Base-by-base conservation (phyloP, 306 rosid species). In the Cicer pinnatifidum region DNA sequence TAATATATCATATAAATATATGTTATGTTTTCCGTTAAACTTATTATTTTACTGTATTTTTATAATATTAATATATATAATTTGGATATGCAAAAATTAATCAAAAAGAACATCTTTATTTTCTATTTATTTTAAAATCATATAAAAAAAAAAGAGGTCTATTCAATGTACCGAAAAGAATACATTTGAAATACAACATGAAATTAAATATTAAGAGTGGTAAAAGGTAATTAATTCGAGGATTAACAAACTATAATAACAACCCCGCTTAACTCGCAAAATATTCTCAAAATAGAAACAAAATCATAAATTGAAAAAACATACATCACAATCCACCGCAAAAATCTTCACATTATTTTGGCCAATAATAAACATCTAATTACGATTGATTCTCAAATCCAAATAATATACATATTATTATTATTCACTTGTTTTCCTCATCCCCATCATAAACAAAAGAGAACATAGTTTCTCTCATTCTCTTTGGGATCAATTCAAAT, bases 391-490 rank as follows among this genome's bases (percentile, higher is more conserved):
- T 5, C 10, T 3, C 53, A 9, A 33, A 6, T 28, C 5, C 35
- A 28, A 28, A 28, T 28, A 28, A 3, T 28, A 28, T 28, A 28
- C 35, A 28, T 28, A 28, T 28, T 28, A 28, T 3, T 28, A 9
- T 64, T 19, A 7, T 19, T 64, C 8, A 20, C 17, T 66, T 11
- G 6, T 45, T 12, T 45, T 70, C 77, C 78, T 12, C 15, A 62
- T 13, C 23, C 81, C 57, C 65, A 82, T 57, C 75, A 86, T 72
- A 83, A 53, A 80, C 84, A 39, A 9, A 48, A 48, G 4, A 15
- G 46, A 8, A 28, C 35, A 28, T 10, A 6, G 52, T 59, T 67
- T 74, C 64, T 65, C 50, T 8, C 48, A 33, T 40, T 70, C 66
- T 33, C 43, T 60, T 38, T 60, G 38, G 56, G 56, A 7, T 44